Percentiles rank a stretch among this genome's conserved stretches.
These are phyloP conservation scores for Harringtonia aguacate DNA, from an alignment of 2,329 filamentous ascomycete species.

Conservation along the genomic window DNA sequence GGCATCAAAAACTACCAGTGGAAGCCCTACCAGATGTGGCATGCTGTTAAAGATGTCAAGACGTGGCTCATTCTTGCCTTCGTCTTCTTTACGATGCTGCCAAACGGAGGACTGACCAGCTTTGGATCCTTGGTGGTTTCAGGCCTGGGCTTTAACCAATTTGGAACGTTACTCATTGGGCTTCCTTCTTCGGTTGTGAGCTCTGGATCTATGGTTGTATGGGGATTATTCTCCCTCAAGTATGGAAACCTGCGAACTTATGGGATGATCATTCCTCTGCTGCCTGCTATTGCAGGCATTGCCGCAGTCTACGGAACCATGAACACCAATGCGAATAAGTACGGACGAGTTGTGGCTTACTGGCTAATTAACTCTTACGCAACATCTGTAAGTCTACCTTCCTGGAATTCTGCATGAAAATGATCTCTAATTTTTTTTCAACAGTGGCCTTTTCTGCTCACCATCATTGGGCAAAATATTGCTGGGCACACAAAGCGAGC, in stretches of 20 bases:
- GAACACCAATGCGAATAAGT: slow-evolving; percentile 19
- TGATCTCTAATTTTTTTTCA: slow-evolving; percentile 26
- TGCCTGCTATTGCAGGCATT: slow-evolving; percentile 17
- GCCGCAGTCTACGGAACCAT: slow-evolving; percentile 16
- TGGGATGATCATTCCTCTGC: slow-evolving; percentile 17
- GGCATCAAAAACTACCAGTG: slow-evolving; percentile 46
- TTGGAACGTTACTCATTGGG: too few relatives aligned
- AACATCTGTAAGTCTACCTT: slow-evolving; percentile 16
- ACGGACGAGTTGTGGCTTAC: slow-evolving; percentile 30
- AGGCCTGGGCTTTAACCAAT: too few relatives aligned
- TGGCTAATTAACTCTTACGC: slow-evolving; percentile 23
- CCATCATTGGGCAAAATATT: slow-evolving; percentile 34
- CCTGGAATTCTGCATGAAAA: too few relatives aligned
- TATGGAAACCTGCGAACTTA: slow-evolving; percentile 23
- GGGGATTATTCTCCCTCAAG: slow-evolving; percentile 36
- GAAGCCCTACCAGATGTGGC: slow-evolving; percentile 43
- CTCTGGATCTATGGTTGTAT: slow-evolving; percentile 47
- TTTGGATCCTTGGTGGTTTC: too few relatives aligned
- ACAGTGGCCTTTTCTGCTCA: slow-evolving; percentile 6
- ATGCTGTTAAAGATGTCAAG: slow-evolving; percentile 48
- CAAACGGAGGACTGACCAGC: too few relatives aligned
- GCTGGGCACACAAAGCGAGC: slow-evolving; percentile 52
- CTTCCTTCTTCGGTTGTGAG: slow-evolving; percentile 33
- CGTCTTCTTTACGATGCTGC: too few relatives aligned
- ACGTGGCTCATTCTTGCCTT: slow-evolving; percentile 50